Evolutionary conservation across 495 filamentous ascomycete genomes (phyloP), one percentile per base, ranked within the genome.

Genomic region (Penicillium tannophilum): DNA sequence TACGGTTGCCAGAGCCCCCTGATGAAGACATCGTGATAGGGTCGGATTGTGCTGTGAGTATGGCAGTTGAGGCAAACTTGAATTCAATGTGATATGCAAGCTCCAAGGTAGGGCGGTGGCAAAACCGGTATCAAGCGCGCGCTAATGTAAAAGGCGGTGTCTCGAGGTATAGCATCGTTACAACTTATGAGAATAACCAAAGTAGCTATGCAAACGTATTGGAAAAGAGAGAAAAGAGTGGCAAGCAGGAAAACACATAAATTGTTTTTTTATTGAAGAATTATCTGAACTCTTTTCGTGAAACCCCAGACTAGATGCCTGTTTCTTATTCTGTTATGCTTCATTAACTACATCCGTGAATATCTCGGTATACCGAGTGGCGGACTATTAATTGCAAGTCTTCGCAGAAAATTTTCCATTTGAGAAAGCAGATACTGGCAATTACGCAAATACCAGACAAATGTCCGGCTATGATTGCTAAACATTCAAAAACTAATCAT

Each of bases 401-500:
- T 28, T 28, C 4, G 28, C 1, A 36, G 12, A 12, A 2, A 0
- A 36, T 36, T 14, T 36, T 12, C 3, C 9, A 3, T 36, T 35
- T 14, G 3, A 36, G 20, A n/a, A n/a, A n/a, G 10, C 10, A 12
- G 10, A 4, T 36, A 12, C 12, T 36, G 33, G 28, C 10, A 17
- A 50, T 41, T 41, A 41, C 16, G 14, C 14, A n/a, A 41, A 17
- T 17, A 41, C 14, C 26, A 31, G 8, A 33, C 47, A 31, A 16
- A 33, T 0, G 5, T 36, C 10, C n/a, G 48, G 16, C 28, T 52
- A 5, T 12, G 31, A 23, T 6, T 19, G 20, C 33, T 31, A 46
- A 62, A 51, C 5, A 4, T 52, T 63, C 28, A 46, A 65, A 65
- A 63, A 68, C 63, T 74, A 72, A 64, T 74, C 71, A 65, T 73